Evolutionary conservation across 2,329 filamentous ascomycete species (phyloP).

Genomic region (Aureobasidium lini): DNA sequence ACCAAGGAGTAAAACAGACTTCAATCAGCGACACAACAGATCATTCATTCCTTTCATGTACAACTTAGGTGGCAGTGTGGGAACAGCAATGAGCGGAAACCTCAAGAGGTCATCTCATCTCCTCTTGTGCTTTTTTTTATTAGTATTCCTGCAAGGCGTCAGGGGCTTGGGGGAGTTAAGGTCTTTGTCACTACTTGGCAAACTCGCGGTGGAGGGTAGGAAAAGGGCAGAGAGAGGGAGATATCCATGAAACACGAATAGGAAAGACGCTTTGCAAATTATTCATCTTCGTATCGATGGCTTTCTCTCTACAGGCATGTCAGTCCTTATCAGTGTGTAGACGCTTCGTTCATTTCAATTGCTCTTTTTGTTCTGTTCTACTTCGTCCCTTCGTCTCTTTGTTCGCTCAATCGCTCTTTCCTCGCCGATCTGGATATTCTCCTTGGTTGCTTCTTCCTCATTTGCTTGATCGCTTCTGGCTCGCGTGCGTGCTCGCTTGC

Average conservation of each 20-base stretch:
- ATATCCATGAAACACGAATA: not conserved
- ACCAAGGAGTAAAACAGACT: not conserved
- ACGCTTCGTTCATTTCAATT: too few relatives aligned
- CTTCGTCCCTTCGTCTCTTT: too few relatives aligned
- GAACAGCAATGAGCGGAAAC: too few relatives aligned
- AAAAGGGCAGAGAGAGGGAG: not conserved
- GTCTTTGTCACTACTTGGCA: not conserved
- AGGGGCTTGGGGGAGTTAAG: slow-evolving; percentile 2
- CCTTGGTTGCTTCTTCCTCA: too few relatives aligned
- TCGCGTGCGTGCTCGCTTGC: too few relatives aligned
- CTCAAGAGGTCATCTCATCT: not conserved
- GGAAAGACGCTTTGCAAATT: not conserved
- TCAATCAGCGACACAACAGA: not conserved
- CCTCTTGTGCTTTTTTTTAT: not conserved
- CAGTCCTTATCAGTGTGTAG: too few relatives aligned
- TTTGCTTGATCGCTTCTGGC: too few relatives aligned
- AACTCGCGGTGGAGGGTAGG: not conserved
- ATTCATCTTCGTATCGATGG: too few relatives aligned
- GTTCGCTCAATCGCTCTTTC: too few relatives aligned
- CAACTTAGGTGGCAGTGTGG: not conserved
- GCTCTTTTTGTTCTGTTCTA: too few relatives aligned
- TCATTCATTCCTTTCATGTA: not conserved
- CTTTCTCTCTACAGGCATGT: too few relatives aligned
- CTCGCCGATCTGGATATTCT: too few relatives aligned
- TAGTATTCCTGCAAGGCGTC: slow-evolving; percentile 8